Percentiles rank a stretch among this genome's conserved stretches.
Conservation (phyloP, 441 rosid species). For the Breynia disticha region DNA sequence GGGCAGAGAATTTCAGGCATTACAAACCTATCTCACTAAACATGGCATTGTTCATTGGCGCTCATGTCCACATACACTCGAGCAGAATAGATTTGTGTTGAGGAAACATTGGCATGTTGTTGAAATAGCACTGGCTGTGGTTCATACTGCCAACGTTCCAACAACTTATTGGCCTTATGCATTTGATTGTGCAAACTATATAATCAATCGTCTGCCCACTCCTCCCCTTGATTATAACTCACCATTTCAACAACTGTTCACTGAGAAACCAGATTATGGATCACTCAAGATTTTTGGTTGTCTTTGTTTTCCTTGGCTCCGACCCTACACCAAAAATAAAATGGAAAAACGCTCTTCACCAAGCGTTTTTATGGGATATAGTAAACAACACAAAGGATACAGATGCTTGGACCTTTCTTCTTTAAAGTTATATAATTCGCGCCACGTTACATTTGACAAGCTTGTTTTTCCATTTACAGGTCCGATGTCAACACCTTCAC, state of each 20-base stretch:
- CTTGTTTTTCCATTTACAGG: not conserved
- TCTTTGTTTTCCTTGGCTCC: not conserved
- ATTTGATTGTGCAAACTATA: not conserved
- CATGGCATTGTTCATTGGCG: not conserved
- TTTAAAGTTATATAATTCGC: not conserved
- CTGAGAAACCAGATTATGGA: not conserved
- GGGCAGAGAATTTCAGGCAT: not conserved
- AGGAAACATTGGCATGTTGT: not conserved
- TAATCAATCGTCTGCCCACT: not conserved
- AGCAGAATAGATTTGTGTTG: not conserved
- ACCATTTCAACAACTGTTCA: not conserved
- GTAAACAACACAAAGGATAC: too few species aligned
- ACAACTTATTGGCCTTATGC: not conserved
- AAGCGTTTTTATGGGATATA: not conserved
- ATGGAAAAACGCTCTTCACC: not conserved
- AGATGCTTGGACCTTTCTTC: not conserved
- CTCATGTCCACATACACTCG: not conserved
- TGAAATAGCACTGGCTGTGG: not conserved
- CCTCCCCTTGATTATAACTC: not conserved
- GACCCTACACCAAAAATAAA: not conserved
- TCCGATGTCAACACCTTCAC: not conserved
- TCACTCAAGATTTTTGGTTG: not conserved
- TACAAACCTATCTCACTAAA: not conserved
- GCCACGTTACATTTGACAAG: not conserved
- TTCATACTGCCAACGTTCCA: not conserved